Evolutionary conservation across 2,329 filamentous ascomycete genomes (phyloP), one percentile per base, ranked within the genome.

Genomic region (Coniella lustricola): DNA sequence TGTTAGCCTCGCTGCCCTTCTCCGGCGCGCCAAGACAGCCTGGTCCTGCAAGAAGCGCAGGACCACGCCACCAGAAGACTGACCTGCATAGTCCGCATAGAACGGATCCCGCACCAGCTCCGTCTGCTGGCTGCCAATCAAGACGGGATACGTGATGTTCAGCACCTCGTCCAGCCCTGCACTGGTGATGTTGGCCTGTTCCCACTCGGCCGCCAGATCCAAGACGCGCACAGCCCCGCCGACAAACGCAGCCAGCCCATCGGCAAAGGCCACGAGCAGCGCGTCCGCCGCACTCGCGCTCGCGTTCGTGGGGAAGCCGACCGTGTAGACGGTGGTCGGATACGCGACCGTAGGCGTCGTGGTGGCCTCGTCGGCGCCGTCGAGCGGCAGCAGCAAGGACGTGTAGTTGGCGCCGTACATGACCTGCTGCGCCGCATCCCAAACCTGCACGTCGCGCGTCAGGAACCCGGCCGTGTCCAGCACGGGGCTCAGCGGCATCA

Each of bases 391-490:
- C 3, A 45, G 33, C 22, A 64, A 44, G 0, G 62, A 59, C 1
- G 63, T 63, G 49, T 67, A 67, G 51, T 66, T 67, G 21, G 48
- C 55, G 3, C 53, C 51, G 51, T 67, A 67, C 50, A 67, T 48
- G 3, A 56, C 65, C 12, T 57, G 48, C 22, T 61, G 60, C 5
- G 62, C 64, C 4, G 36, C 49, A 42, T 66, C 64, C 66, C 64
- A 67, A 3, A 67, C 40, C 0, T 49, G 43, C 1, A 64, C 59
- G 43, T 68, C 64, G 13, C 71, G 61, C 4, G 63, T 57, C 16
- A 74, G 56, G 44, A 74, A 66, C 0, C 71, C 72, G 0, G 69
- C 60, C 0, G 72, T 76, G 44, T 76, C 73, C 14, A 73, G 61
- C 0, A 60, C 58, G 0, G 67, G 59, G 0, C 63, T 65, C 1